Conservation (phyloP, 306 rosid species). For the Elaeagnus macrophylla region DNA sequence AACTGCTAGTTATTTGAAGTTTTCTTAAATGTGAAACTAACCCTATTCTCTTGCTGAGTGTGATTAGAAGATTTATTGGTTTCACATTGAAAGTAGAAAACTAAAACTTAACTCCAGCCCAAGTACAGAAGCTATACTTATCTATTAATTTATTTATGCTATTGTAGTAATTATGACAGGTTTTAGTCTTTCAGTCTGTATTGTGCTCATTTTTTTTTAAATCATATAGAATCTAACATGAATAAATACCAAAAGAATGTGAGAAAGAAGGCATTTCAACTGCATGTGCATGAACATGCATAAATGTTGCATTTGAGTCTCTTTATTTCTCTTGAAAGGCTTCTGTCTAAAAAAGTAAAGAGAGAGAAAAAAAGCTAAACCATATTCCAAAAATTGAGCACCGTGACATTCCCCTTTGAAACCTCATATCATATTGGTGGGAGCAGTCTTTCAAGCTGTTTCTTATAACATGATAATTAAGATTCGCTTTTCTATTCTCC, state of each 20-base stretch:
- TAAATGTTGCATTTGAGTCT: background rate
- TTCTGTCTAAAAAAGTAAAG: too few relatives aligned
- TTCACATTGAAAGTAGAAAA: background rate
- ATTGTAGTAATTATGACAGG: background rate
- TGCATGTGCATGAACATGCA: background rate
- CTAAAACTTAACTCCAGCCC: background rate
- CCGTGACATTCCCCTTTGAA: background rate
- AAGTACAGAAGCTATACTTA: background rate
- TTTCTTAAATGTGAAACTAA: background rate
- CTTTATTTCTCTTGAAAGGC: background rate
- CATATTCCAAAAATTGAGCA: too few relatives aligned
- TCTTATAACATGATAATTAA: background rate
- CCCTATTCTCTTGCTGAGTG: background rate
- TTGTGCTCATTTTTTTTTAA: background rate
- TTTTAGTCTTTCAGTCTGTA: too few relatives aligned
- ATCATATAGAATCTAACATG: background rate
- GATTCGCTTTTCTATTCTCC: background rate
- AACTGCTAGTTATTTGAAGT: background rate
- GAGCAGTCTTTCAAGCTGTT: background rate
- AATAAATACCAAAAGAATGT: background rate
- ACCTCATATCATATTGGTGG: constrained; percentile 1
- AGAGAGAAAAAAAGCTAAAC: too few relatives aligned
- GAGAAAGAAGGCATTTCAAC: background rate
- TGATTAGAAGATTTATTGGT: background rate
- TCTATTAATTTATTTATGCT: background rate